Evolutionary conservation across 495 filamentous ascomycete species (phyloP), one percentile per base, ranked within the genome.

Genomic region (Penicillium simplicissimum): DNA sequence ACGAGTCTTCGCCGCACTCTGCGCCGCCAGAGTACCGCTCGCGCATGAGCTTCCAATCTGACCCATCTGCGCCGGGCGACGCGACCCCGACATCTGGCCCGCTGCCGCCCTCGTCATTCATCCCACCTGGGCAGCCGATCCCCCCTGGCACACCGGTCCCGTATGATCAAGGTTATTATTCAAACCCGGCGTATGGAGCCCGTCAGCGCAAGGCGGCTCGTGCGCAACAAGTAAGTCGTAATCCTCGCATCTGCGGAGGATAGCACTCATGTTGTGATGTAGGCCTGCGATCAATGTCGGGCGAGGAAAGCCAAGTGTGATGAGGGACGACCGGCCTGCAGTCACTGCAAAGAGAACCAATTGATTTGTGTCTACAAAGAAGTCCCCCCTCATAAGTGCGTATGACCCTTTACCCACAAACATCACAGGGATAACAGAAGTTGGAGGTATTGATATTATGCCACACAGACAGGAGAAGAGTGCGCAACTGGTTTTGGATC

Each of bases 301-400:
- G 73, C 82, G 19, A 77, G 84, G 58, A 87, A 87, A 64, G 84
- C 84, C n/a, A 87, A 87, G 65, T 87, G 84, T 58, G 84, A 87
- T 47, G 84, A 87, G 67, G 83, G 84, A 33, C 78, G 84, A 43
- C 84, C 84, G 0, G 69, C 75, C 37, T 87, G 84, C 67, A 83
- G 82, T 52, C 82, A 84, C 62, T 87, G 84, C 71, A 84, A 80
- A 55, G 84, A 87, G 59, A 84, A 84, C 25, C 77, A 71, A 52
- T 67, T 84, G 45, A 64, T 67, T 49, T 87, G 84, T 66, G 79
- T 84, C 23, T 87, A 87, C 60, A 82, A 84, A 70, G 84, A 85
- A 71, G 78, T 87, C 17, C 83, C 83, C 25, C 83, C 82, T 8
- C 82, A 84, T 52, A 87, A 87, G 81, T 85, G 60, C 52, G 80